Evolutionary conservation across 139 green algal species (phyloP).

Genomic region (Chlorella sorokiniana): DNA sequence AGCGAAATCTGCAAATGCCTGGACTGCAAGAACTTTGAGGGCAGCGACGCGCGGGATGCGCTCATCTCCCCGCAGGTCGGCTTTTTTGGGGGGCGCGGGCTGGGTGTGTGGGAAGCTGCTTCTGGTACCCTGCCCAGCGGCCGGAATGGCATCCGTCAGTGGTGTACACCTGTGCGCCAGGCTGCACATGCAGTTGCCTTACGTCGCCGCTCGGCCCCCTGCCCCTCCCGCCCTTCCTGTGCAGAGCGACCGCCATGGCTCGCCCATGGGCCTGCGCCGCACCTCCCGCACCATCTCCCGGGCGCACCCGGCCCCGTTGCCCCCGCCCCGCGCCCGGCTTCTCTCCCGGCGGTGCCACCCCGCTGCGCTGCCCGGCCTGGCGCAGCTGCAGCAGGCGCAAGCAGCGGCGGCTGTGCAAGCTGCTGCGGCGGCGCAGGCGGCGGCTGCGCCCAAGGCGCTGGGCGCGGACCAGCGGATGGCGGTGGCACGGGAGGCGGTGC

Average conservation of each 20-base stretch:
- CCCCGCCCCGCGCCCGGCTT: not conserved
- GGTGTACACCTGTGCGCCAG: too few species aligned
- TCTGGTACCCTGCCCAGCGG: too few species aligned
- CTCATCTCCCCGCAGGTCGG: conserved; percentile 12
- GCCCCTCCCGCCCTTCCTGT: not conserved
- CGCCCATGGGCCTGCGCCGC: conserved; percentile 9
- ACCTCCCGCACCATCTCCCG: not conserved
- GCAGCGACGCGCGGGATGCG: conserved; percentile 15
- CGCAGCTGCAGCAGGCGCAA: conserved; percentile 18
- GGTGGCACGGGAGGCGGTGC: conserved; percentile 6
- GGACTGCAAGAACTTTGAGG: conserved; percentile 90
- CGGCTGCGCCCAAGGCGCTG: conserved; percentile 5
- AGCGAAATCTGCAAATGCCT: conserved; percentile 87
- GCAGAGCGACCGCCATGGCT: conserved; percentile 16
- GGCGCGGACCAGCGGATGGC: conserved; percentile 10
- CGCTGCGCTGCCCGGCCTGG: conserved; percentile 8
- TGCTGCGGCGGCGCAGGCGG: not conserved
- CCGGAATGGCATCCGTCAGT: too few species aligned
- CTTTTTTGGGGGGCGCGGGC: too few species aligned
- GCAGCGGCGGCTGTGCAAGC: not conserved
- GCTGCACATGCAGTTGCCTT: too few species aligned
- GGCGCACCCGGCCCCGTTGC: not conserved
- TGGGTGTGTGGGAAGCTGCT: too few species aligned
- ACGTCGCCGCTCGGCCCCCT: not conserved
- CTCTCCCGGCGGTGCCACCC: not conserved